These are phyloP conservation scores for Boletus mariae DNA, from an alignment of 1,284 basidiomycete genomes.

Conservation along the genomic window DNA sequence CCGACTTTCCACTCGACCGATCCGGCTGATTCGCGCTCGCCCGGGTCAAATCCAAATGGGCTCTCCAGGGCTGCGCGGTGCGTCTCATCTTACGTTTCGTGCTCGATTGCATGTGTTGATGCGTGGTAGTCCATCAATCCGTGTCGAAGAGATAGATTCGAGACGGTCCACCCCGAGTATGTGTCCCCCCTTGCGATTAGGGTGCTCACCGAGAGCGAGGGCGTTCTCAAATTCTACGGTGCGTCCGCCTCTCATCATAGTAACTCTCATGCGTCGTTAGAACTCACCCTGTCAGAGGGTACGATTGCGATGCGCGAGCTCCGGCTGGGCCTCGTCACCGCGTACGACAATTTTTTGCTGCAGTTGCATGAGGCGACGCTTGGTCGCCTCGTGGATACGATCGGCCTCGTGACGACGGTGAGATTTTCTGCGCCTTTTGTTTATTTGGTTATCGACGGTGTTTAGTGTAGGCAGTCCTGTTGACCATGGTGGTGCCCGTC, in stretches of 20 bases:
- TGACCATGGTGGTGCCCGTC: no score
- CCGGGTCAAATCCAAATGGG: conserved; percentile 22
- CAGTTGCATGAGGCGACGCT: conserved; percentile 25
- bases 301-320: conserved; percentile 24
- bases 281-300: conserved; percentile 27
- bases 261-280: conserved; percentile 8
- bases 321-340: conserved; percentile 24
- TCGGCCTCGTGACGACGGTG: conserved; percentile 22
- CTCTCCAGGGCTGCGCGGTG: conserved; percentile 23
- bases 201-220: conserved; percentile 28
- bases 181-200: conserved; percentile 28
- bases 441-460: no score
- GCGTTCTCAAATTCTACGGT: conserved; percentile 32
- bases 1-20: conserved; percentile 24
- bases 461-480: no score
- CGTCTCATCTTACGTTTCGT: neutral
- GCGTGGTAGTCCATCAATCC: conserved; percentile 26
- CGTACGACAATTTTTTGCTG: conserved; percentile 13
- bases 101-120: neutral
- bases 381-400: conserved; percentile 22
- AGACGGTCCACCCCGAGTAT: conserved; percentile 20
- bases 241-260: neutral
- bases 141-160: conserved; percentile 23
- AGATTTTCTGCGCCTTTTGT: no score
- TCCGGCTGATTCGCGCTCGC: conserved; percentile 18